Evolutionary conservation across 2,329 filamentous ascomycete genomes (phyloP), one percentile per base, ranked within the genome.

Genomic region (Bisporella sp.): DNA sequence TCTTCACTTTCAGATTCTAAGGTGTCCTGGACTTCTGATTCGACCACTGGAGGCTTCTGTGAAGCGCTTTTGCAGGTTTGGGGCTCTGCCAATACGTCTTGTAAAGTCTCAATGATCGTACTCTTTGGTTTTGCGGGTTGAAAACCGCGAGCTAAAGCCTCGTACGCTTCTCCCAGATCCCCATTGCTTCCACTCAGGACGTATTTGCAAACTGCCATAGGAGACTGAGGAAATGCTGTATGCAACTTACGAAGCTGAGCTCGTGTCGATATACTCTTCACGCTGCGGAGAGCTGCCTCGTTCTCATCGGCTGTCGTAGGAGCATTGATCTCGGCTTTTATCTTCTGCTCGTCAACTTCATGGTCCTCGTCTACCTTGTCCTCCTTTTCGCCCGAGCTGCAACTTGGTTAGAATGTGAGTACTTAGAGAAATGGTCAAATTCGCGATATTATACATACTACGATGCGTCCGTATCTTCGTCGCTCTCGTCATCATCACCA

Each of bases 191-290:
- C 58, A 39, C 58, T 45, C 9, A 64, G 47, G 13, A 66, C 54
- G 46, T 61, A 57, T 41, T 60, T 61, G 54, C 63, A 62, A 41
- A 66, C 56, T 12, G 49, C 52, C 41, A 64, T 44, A 35, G 60
- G 47, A 28, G 63, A 59, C 6, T 57, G 52, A 47, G 63, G 64
- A 56, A 66, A 67, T 12, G 59, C 60, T 41, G 56, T 50, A 45
- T 62, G 58, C 45, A 67, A 61, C 50, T 58, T 58, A 55, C 54
- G 57, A 40, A 66, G 59, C 48, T 56, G 58, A 6, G 49, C 48
- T 52, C 55, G 54, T 13, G 50, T 55, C 32, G 31, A 49, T 45
- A 57, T 35, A 50, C 60, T 54, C 12, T 41, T 29, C 6, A 62
- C 42, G 29, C 51, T 52, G 4, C 44, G 39, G 41, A 62, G 57